Conservation (phyloP, 305 asterid genomes). For the Fraxinus paxiana region DNA sequence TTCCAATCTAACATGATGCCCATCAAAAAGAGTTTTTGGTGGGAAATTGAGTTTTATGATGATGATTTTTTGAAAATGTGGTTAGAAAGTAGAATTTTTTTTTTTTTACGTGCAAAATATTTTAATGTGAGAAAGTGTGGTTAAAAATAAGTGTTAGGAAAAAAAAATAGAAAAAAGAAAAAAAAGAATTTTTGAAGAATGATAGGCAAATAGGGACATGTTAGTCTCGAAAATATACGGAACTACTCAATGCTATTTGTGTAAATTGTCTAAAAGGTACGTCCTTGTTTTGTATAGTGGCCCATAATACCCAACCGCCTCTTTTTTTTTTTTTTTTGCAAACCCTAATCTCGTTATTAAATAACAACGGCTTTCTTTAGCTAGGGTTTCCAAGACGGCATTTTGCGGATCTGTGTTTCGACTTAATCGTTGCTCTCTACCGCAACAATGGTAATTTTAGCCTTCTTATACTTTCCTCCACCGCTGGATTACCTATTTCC, state of each 20-base stretch:
- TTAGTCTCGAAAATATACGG: background rate
- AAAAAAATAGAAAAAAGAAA: no score
- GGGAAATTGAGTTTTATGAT: no score
- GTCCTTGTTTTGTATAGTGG: background rate
- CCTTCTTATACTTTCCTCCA: background rate
- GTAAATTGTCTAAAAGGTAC: background rate
- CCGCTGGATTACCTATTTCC: background rate
- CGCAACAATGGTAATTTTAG: conserved; percentile 34
- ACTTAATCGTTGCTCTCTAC: background rate
- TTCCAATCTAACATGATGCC: background rate
- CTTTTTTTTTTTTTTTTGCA: background rate
- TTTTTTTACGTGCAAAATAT: background rate
- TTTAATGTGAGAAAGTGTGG: no score
- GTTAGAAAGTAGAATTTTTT: no score
- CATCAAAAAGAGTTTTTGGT: no score
- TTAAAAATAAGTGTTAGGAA: no score
- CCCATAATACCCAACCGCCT: background rate
- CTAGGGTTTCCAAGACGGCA: conserved; percentile 23
- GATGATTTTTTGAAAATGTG: no score
- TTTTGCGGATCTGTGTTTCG: background rate
- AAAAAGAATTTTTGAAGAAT: background rate
- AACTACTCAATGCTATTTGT: background rate
- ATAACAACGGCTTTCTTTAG: background rate
- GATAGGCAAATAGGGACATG: background rate
- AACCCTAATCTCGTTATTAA: conserved; percentile 19